Base-by-base conservation (phyloP, 2,329 filamentous ascomycete species). In the Pseudocercospora eumusae region DNA sequence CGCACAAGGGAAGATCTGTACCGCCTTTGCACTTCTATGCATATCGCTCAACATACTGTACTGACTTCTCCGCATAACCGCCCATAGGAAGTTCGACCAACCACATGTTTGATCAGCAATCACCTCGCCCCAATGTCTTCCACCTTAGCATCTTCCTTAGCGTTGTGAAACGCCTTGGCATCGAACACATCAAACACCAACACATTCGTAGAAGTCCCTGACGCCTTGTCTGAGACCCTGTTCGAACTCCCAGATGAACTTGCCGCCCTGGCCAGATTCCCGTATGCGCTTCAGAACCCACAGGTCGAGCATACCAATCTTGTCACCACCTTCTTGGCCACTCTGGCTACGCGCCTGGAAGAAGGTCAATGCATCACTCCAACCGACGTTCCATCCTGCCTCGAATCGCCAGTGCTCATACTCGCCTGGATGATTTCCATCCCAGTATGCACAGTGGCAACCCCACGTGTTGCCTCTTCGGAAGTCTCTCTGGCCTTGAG, bases 251-350 rank as follows among this genome's bases (percentile, higher is more conserved):
- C 81, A 83, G n/a, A 80, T 76, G 63, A 77, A 78, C 18, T 75
- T 74, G 9, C 80, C 80, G 40, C 75, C 74, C 64, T 81, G 78
- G 2, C 80, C 81, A 61, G 77, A 79, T 65, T 86, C 83, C 31
- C 77, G 68, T 44, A 86, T 72, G 33, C 84, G 78, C 73, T 84
- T 86, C 70, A 82, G 73, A 13, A 81, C 72, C 84, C 85, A 87
- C n/a, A 85, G 66, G 62, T 87, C 84, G 44, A 84, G 63, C 70
- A 80, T 82, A 7, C 84, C 84, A 72, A 87, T 84, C 68, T 76
- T 81, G 69, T 86, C 83, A 6, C 75, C 81, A 1, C 77, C 78
- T 4, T 71, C 69, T 18, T 79, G 59, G 2, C 69, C 67, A 1
- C 72, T 69, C 49, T 76, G 70, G 45, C 71, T 70, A 33, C 77